Percentiles rank a stretch among this genome's conserved stretches.
These are phyloP conservation scores for Trichoderma lentiforme DNA, from an alignment of 2,329 filamentous ascomycete genomes.

Conservation along the genomic window DNA sequence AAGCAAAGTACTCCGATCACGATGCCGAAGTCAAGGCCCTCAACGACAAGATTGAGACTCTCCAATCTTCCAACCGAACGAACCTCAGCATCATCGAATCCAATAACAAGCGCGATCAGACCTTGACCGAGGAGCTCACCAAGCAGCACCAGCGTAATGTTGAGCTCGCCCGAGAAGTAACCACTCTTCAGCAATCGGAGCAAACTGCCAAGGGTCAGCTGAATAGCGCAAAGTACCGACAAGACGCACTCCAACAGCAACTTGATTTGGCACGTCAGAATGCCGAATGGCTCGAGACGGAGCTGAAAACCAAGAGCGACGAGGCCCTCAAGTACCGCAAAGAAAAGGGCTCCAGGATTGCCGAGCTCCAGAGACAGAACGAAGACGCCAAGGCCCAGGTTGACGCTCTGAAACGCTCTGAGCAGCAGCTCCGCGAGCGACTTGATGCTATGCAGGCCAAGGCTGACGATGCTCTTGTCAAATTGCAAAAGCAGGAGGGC, in stretches of 20 bases:
- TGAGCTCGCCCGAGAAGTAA: constrained; percentile 78
- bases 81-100: constrained; percentile 85
- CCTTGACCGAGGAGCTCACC: constrained; percentile 79
- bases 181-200: constrained; percentile 74
- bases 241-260: constrained; percentile 87
- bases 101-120: constrained; percentile 82
- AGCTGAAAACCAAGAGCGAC: constrained; percentile 83
- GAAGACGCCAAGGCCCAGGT: constrained; percentile 78
- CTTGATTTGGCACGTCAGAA: constrained; percentile 84
- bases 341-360: constrained; percentile 86
- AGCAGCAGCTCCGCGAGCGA: constrained; percentile 74
- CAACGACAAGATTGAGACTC: constrained; percentile 75
- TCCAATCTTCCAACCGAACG: constrained; percentile 90
- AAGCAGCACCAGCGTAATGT: constrained; percentile 86
- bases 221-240: constrained; percentile 81
- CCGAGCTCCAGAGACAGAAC: constrained; percentile 81
- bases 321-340: constrained; percentile 90
- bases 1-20: constrained; percentile 18
- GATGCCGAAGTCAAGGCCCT: constrained; percentile 69
- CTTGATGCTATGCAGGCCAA: constrained; percentile 82
- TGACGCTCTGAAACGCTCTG: constrained; percentile 74
- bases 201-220: constrained; percentile 78
- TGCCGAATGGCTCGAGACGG: constrained; percentile 88
- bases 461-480: constrained; percentile 76
- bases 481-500: constrained; percentile 82